phyloP scores from a whole-genome alignment of 208 protist species.

The Trichomonas vaginalis region DNA sequence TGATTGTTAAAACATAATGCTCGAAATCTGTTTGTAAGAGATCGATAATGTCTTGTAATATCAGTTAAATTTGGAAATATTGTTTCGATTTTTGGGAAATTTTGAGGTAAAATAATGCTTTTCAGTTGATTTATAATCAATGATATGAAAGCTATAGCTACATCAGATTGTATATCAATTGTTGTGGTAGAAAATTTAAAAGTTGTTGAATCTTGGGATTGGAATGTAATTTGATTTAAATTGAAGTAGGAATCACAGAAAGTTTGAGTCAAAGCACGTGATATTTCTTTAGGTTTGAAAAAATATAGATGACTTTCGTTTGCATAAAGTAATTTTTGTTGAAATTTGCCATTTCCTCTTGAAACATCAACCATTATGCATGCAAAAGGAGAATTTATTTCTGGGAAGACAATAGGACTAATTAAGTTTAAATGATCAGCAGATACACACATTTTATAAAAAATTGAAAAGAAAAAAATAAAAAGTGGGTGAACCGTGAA shows the following conservation, averaged over 20 bases:
- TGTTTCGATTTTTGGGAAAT: background rate
- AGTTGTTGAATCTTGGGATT: background rate
- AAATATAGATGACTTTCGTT: background rate
- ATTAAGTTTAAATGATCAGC: background rate
- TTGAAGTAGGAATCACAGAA: background rate
- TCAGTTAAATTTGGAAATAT: background rate
- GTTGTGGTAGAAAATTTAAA: background rate
- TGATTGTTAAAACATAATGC: background rate
- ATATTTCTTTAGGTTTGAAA: background rate
- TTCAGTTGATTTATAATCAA: background rate
- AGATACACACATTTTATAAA: background rate
- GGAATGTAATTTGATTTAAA: background rate
- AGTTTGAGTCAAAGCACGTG: background rate
- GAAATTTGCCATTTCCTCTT: background rate
- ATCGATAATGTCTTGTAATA: background rate
- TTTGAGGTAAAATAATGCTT: background rate
- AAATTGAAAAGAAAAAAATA: background rate
- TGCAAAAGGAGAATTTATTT: background rate
- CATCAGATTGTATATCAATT: background rate
- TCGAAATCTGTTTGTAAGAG: background rate
- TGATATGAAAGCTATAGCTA: background rate
- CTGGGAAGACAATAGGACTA: background rate
- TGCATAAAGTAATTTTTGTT: background rate
- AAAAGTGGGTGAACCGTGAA: background rate
- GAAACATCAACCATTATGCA: background rate